phyloP scores from a whole-genome alignment of 345 rosid species.

The Populus ilicifolia region DNA sequence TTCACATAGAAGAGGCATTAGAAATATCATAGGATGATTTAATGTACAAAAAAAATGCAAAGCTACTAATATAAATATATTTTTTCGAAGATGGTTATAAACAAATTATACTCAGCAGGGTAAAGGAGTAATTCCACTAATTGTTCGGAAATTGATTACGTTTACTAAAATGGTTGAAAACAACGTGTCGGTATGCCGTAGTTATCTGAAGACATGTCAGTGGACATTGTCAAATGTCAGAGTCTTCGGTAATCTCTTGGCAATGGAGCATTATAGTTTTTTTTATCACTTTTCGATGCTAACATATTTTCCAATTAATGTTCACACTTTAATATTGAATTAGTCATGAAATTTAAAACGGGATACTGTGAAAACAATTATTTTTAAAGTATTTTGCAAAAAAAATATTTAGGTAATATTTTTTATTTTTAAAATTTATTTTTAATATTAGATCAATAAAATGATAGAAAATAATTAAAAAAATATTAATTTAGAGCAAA shows the following conservation, averaged over 20 bases:
- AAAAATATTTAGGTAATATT: fast-evolving
- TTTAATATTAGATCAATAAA: too few species aligned
- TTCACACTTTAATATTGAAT: neutral
- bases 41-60: too few species aligned
- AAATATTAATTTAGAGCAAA: too few species aligned
- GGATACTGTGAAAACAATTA: too few species aligned
- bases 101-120: neutral
- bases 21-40: neutral
- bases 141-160: neutral
- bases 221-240: neutral
- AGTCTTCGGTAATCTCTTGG: neutral
- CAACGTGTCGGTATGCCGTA: neutral
- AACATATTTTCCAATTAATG: neutral
- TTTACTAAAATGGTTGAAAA: neutral
- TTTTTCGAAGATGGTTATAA: neutral
- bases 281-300: neutral
- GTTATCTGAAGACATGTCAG: neutral
- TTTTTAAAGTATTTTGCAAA: too few species aligned
- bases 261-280: neutral
- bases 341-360: too few species aligned
- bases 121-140: neutral
- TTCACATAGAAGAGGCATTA: neutral
- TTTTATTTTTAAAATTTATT: too few species aligned
- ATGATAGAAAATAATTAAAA: too few species aligned
- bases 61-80: neutral